Base-by-base conservation (phyloP, 805 yeast genomes). In the Saccharomycopsis vini region DNA sequence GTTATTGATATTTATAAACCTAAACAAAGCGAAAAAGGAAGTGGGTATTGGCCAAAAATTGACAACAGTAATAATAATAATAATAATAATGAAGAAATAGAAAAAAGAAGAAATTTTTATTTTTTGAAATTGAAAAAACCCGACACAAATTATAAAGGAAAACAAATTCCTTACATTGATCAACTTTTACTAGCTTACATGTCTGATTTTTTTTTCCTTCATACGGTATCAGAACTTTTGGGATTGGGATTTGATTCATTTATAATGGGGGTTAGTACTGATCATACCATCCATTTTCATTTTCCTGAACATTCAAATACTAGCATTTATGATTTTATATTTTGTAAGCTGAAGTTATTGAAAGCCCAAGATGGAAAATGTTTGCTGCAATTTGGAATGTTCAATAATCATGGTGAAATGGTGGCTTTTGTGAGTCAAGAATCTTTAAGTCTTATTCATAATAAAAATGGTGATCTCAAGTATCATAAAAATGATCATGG, bases 201-300 rank as follows among this genome's bases (percentile, higher is more conserved):
- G 5, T 39, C 43, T 9, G 46, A 43, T 34, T 29, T 31, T 29
- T 13, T 4, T 10, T 38, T 43, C 15, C 9, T 43, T 12, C n/a
- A 2, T 5, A 32, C 20, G 10, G 43, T 28, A 5, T 10, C 32
- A 5, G 33, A 22, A 7, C n/a, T 34, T 5, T 28, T 43, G 13
- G 46, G 46, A 13, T 39, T 21, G 16, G 32, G 23, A n/a, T 31
- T 21, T 29, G 33, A 15, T 5, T 5, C 30, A 6, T 22, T 29
- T 9, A 20, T 3, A 5, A 38, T 38, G 3, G 30, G n/a, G 20
- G 26, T 39, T 16, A 38, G 43, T 21, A 24, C 39, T 24, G 46
- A 43, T 24, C 46, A 43, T 10, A 19, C 42, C 12, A 39, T 43
- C 12, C 28, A 43, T 28, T 43, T 29, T 30, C 43, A 43, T 5